Conservation (phyloP, 2,329 filamentous ascomycete genomes). For the Claviceps quebecensis region DNA sequence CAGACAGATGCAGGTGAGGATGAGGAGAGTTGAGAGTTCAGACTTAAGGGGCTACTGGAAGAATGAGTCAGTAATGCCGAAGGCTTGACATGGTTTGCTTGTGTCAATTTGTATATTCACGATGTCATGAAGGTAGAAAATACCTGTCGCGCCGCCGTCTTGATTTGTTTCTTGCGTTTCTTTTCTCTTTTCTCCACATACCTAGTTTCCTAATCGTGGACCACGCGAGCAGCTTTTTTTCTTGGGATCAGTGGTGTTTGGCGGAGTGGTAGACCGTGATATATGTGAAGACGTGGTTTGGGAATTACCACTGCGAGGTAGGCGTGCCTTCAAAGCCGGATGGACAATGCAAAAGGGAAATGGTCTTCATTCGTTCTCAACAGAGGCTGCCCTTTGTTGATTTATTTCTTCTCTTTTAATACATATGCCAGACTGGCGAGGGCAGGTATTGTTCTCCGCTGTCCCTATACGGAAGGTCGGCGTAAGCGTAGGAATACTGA, state of each 20-base stretch:
- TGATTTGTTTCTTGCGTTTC: slow-evolving; percentile 2
- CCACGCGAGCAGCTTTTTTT: slow-evolving; percentile 8
- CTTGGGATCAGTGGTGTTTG: slow-evolving; percentile 4
- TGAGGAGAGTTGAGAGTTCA: slow-evolving; percentile 7
- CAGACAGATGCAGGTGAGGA: slow-evolving; percentile 28
- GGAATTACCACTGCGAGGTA: background rate
- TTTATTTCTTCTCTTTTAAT: slow-evolving; percentile 16
- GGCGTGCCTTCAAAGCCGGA: background rate
- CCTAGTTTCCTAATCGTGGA: slow-evolving; percentile 3
- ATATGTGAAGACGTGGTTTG: background rate
- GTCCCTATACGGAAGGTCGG: slow-evolving; percentile 1
- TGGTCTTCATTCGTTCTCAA: background rate
- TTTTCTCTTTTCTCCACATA: background rate
- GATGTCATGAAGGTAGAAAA: slow-evolving; percentile 22
- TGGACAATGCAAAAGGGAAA: background rate
- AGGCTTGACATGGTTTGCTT: slow-evolving; percentile 1
- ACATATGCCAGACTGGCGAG: slow-evolving; percentile 26
- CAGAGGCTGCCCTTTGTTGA: slow-evolving; percentile 9
- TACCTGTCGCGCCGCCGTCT: slow-evolving; percentile 3
- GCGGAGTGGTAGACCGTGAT: background rate
- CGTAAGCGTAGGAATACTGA: slow-evolving; percentile 15
- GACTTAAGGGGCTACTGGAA: background rate
- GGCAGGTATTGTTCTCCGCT: slow-evolving; percentile 12
- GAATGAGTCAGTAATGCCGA: background rate
- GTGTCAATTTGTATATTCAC: slow-evolving; percentile 15